Conservation (phyloP, 331 rosid species). For the Dryas integrifolia region DNA sequence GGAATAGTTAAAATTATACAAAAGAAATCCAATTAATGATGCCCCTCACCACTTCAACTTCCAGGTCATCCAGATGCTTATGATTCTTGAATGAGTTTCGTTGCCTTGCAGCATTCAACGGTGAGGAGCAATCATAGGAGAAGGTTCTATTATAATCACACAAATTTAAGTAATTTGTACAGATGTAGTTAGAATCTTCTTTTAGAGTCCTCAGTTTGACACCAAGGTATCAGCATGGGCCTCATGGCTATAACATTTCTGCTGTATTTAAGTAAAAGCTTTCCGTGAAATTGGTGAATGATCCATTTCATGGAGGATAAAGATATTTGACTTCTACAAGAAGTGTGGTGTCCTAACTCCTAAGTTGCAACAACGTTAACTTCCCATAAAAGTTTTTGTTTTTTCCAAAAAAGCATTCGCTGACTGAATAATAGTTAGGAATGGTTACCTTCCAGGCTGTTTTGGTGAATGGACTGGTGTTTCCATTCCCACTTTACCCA, state of each 20-base stretch:
- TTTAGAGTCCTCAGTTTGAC: neutral
- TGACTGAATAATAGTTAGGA: neutral
- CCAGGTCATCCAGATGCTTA: slow-evolving; percentile 52
- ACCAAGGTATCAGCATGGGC: neutral
- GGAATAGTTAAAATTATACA: neutral
- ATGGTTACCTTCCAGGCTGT: slow-evolving; percentile 51
- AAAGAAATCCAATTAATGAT: neutral
- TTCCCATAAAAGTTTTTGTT: neutral
- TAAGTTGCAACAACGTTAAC: neutral
- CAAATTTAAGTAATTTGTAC: slow-evolving; percentile 13
- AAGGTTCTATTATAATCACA: slow-evolving; percentile 32
- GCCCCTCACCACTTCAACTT: slow-evolving; percentile 57
- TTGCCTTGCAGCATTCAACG: slow-evolving; percentile 37
- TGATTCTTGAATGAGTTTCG: slow-evolving; percentile 36
- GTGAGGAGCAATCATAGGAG: slow-evolving; percentile 40
- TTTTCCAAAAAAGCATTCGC: neutral
- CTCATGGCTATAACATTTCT: neutral
- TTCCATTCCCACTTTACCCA: slow-evolving; percentile 77
- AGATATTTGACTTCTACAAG: neutral
- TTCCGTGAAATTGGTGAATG: neutral
- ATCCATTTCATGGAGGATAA: slow-evolving; percentile 4
- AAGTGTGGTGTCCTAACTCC: neutral
- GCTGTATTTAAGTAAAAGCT: neutral
- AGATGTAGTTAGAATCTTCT: slow-evolving; percentile 7
- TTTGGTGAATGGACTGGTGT: slow-evolving; percentile 81